phyloP scores from a whole-genome alignment of 495 filamentous ascomycete species.

The Evansstolkia leycettana region DNA sequence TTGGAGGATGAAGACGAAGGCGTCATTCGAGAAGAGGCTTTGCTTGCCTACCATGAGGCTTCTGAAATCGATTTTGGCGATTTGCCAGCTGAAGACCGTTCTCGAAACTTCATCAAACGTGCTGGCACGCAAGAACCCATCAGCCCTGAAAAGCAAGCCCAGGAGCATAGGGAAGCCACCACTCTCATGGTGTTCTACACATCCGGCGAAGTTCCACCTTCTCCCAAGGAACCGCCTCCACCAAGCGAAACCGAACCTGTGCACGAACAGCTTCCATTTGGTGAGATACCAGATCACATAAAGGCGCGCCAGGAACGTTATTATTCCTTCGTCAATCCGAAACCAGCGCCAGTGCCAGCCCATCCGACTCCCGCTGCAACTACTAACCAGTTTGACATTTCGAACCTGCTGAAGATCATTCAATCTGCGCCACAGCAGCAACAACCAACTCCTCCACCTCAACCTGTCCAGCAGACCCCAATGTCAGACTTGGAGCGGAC shows the following conservation, averaged over 20 bases:
- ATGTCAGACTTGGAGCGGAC: slow-evolving; percentile 28
- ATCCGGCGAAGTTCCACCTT: slow-evolving; percentile 55
- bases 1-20: slow-evolving; percentile 59
- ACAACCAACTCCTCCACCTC: slow-evolving; percentile 18
- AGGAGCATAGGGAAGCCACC: slow-evolving; percentile 59
- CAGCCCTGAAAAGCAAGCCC: slow-evolving; percentile 54
- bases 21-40: slow-evolving; percentile 30
- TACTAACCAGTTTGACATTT: slow-evolving; percentile 29
- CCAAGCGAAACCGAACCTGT: slow-evolving; percentile 23
- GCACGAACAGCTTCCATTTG: slow-evolving; percentile 30
- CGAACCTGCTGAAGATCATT: slow-evolving; percentile 35
- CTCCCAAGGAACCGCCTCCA: slow-evolving; percentile 59
- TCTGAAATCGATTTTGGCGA: slow-evolving; percentile 42
- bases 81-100: slow-evolving; percentile 37
- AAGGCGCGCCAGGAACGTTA: slow-evolving; percentile 37
- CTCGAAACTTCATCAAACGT: slow-evolving; percentile 46
- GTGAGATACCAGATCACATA: slow-evolving; percentile 30
- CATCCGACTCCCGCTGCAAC: slow-evolving; percentile 14
- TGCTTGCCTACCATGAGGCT: slow-evolving; percentile 32
- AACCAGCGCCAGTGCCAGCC: slow-evolving; percentile 17
- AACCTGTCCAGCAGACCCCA: slow-evolving; percentile 13
- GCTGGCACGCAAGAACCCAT: slow-evolving; percentile 46
- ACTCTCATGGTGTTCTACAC: slow-evolving; percentile 79
- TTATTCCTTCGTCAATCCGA: slow-evolving; percentile 25
- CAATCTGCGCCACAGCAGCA: slow-evolving; percentile 22